Conservation (phyloP, 2,329 filamentous ascomycete species). For the Trichoderma koningii region DNA sequence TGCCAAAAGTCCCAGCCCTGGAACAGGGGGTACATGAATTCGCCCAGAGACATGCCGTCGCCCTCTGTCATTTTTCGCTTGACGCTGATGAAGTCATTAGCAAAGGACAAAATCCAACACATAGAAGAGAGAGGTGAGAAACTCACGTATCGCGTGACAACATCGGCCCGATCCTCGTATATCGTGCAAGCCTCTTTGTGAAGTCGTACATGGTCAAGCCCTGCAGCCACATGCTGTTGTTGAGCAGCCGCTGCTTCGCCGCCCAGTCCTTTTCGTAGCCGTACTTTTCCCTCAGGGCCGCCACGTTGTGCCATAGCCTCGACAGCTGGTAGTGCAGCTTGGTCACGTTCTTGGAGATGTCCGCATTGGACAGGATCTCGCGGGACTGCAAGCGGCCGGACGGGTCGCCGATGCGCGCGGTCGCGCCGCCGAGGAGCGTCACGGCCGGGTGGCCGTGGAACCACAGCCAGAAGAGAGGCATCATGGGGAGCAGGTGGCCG, state of each 20-base stretch:
- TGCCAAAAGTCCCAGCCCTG: conserved; percentile 98
- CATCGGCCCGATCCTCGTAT: conserved; percentile 81
- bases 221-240: conserved; percentile 85
- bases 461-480: conserved; percentile 84
- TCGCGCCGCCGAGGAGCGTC: conserved; percentile 72
- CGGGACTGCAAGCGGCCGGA: conserved; percentile 68
- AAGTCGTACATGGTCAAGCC: conserved; percentile 72
- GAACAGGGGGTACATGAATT: conserved; percentile 90
- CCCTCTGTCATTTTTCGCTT: conserved; percentile 81
- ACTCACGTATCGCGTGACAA: conserved; percentile 83
- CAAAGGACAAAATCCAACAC: background rate
- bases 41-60: conserved; percentile 90
- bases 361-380: conserved; percentile 52
- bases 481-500: conserved; percentile 77
- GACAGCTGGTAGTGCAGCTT: conserved; percentile 71
- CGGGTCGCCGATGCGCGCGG: conserved; percentile 77
- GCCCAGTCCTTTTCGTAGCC: conserved; percentile 64
- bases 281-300: conserved; percentile 63
- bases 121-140: background rate
- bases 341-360: conserved; percentile 64
- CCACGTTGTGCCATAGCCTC: conserved; percentile 73
- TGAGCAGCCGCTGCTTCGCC: conserved; percentile 68
- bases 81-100: conserved; percentile 50
- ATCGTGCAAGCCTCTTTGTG: conserved; percentile 69
- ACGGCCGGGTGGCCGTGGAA: conserved; percentile 70